Evolutionary conservation across 345 rosid species (phyloP).

Genomic region (Aquilaria malaccensis): DNA sequence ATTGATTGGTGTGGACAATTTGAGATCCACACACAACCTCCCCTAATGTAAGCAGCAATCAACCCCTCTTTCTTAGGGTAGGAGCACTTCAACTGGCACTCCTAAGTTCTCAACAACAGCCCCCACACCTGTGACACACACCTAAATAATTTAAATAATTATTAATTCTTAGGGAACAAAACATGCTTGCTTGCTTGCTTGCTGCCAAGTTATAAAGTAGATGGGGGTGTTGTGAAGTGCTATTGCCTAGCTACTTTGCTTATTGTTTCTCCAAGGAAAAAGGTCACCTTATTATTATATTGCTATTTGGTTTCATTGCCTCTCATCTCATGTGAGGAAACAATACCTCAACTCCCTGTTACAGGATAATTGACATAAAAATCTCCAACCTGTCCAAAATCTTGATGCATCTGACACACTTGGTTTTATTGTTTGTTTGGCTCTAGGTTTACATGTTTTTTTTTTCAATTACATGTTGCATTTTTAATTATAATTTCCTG

Average conservation of each 20-base stretch:
- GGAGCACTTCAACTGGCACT: constrained; percentile 8
- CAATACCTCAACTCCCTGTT: too few relatives aligned
- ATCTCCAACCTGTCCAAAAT: too few relatives aligned
- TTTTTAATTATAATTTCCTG: too few relatives aligned
- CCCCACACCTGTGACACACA: constrained; percentile 4
- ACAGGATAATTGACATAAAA: too few relatives aligned
- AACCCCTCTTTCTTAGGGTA: constrained; percentile 4
- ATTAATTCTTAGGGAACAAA: constrained; percentile 19
- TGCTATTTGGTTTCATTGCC: too few relatives aligned
- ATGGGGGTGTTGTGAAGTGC: not conserved
- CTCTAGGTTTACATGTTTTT: too few relatives aligned
- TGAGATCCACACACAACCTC: constrained; percentile 1
- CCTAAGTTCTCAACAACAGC: not conserved
- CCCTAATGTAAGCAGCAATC: constrained; percentile 13
- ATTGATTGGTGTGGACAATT: not conserved
- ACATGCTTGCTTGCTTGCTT: not conserved
- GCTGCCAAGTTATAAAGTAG: not conserved
- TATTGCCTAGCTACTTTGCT: constrained; percentile 12
- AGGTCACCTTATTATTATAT: constrained; percentile 5
- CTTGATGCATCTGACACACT: too few relatives aligned
- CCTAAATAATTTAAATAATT: constrained; percentile 11
- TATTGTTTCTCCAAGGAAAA: constrained; percentile 19
- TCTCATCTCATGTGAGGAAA: too few relatives aligned
- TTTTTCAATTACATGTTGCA: too few relatives aligned
- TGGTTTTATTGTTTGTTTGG: too few relatives aligned